Evolutionary conservation across 495 filamentous ascomycete species (phyloP).

Genomic region (Sordaria brevicollis): DNA sequence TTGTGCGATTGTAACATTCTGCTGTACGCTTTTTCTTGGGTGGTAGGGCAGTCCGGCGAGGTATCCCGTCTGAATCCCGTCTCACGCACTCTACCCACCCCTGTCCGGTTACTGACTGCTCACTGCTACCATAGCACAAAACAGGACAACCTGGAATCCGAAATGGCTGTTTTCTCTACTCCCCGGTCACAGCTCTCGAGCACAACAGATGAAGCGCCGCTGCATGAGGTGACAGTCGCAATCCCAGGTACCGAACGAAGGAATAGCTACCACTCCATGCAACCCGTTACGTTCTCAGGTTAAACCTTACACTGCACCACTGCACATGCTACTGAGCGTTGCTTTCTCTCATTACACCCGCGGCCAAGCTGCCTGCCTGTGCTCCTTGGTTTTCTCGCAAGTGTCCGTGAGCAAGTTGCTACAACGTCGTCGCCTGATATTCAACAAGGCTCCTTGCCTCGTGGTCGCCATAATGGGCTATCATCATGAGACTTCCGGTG

Average conservation of each 20-base stretch:
- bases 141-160: background rate
- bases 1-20: background rate
- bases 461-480: background rate
- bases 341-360: background rate
- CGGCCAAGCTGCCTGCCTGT: background rate
- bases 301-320: background rate
- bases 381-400: background rate
- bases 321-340: background rate
- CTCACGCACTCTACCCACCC: background rate
- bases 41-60: background rate
- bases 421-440: background rate
- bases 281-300: background rate
- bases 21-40: background rate
- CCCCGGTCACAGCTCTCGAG: background rate
- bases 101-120: background rate
- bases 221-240: background rate
- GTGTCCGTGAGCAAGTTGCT: background rate
- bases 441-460: background rate
- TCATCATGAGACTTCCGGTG: background rate
- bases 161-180: background rate
- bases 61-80: background rate
- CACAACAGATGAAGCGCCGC: conserved; percentile 1
- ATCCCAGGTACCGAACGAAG: conserved; percentile 4
- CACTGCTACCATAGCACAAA: background rate
- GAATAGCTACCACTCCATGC: background rate